Evolutionary conservation across 495 filamentous ascomycete species (phyloP), one percentile per base, ranked within the genome.

Genomic region (Aspergillus egyptiacus): DNA sequence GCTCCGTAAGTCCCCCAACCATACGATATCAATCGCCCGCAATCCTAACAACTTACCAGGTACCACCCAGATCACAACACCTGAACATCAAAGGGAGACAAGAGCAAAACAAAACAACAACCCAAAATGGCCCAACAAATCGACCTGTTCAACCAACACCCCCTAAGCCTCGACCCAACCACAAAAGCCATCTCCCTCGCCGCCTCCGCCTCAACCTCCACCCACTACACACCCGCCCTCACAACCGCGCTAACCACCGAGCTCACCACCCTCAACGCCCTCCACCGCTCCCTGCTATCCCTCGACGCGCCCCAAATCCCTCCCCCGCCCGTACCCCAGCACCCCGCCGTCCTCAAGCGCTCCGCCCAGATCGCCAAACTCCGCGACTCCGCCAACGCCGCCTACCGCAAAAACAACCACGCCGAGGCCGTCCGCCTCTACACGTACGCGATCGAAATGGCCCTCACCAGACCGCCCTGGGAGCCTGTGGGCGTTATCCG

Each of bases 321-420:
- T 0, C 90, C 88, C 0, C 83, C 89, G 1, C 87, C 90, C 0
- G 69, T 90, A n/a, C n/a, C n/a, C n/a, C n/a, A n/a, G n/a, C n/a
- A n/a, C 18, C 86, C 89, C 47, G 79, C 88, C 28, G 88, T 87
- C 72, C 89, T 86, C 22, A 91, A 95, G 69, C 88, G 89, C 51
- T 77, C 75, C 58, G 87, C 86, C 28, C 83, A 89, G 60, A 84
- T 97, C 65, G 78, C 70, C 67, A 97, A 96, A 64, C 85, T 97
- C 55, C 88, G 90, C 69, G 91, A 96, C 59, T 75, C 72, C 42
- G 93, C 85, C 54, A 96, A 96, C 76, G 64, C 73, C 41, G 80
- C 84, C 57, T 89, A 86, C 73, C 84, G 86, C 63, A 90, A 91
- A 64, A 72, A 74, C 56, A 75, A 78, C 54, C 75, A 87, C 71